These are phyloP conservation scores for Hypoxylon fuscum DNA, from an alignment of 495 filamentous ascomycete species.

Conservation along the genomic window DNA sequence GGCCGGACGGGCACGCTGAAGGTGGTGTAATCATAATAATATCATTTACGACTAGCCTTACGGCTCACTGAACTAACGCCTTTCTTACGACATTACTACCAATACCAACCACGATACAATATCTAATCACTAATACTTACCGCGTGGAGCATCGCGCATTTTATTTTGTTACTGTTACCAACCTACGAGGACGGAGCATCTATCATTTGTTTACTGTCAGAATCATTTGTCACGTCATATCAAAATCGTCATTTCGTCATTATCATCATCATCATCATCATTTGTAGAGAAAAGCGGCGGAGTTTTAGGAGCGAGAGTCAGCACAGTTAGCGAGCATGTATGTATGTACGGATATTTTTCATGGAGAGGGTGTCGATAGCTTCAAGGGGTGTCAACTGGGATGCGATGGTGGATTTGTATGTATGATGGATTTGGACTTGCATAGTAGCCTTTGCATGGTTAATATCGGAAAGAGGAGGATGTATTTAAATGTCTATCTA, in stretches of 20 bases:
- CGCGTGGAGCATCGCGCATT: conserved; percentile 6
- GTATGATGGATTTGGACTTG: background rate
- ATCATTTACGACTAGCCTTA: conserved; percentile 1
- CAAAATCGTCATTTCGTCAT: conserved; percentile 7
- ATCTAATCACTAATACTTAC: conserved; percentile 18
- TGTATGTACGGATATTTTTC: no score
- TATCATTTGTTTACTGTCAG: conserved; percentile 8
- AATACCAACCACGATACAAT: background rate
- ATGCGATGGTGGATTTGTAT: background rate
- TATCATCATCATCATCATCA: no score
- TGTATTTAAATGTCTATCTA: background rate
- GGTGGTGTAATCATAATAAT: conserved; percentile 35
- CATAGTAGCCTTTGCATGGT: background rate
- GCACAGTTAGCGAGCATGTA: conserved; percentile 21
- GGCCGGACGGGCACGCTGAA: conserved; percentile 42
- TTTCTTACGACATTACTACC: background rate
- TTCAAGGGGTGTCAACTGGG: background rate
- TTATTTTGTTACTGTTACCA: conserved; percentile 13
- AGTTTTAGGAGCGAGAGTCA: conserved; percentile 12
- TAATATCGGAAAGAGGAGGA: background rate
- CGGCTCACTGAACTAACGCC: no score
- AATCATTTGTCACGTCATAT: conserved; percentile 2
- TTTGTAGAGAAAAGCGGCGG: conserved; percentile 19
- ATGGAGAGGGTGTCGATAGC: background rate
- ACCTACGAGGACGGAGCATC: background rate